A percentile compares a stretch with the other conserved stretches of the same genome.
These are phyloP conservation scores for Colletotrichum cordylinicola DNA, from an alignment of 2,329 filamentous ascomycete genomes.

Conservation along the genomic window DNA sequence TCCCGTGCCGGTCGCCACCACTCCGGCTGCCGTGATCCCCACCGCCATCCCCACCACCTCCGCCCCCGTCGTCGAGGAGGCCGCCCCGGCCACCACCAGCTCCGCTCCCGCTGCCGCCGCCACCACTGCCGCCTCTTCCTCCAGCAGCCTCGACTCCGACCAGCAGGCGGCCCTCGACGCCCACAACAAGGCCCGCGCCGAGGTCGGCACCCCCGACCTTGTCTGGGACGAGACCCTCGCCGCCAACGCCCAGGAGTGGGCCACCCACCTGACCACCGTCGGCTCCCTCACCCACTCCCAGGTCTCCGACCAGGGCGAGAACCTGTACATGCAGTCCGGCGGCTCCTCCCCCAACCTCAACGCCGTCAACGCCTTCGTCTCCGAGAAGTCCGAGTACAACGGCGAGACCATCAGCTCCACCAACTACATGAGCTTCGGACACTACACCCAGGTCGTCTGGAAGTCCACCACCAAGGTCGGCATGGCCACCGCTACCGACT, in stretches of 20 bases:
- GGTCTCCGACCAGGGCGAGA: conserved; percentile 15
- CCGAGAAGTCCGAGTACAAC: conserved; percentile 18
- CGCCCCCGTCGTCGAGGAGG: conserved; percentile 11
- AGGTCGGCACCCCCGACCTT: conserved; percentile 15
- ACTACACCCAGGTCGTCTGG: conserved; percentile 38
- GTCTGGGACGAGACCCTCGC: conserved; percentile 32
- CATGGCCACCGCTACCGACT: conserved; percentile 30
- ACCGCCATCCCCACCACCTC: conserved; percentile 25
- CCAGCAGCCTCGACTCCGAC: conserved; percentile 16
- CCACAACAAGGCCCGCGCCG: conserved; percentile 20
- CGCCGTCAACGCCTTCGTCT: conserved; percentile 17
- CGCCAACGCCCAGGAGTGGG: conserved; percentile 28
- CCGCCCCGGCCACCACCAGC: conserved; percentile 22
- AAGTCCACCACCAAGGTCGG: conserved; percentile 35
- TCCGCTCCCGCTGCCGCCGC: not conserved
- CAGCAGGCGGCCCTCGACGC: conserved; percentile 19
- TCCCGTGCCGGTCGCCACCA: not conserved
- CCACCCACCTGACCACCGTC: conserved; percentile 12
- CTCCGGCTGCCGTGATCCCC: not conserved
- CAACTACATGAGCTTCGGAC: conserved; percentile 28
- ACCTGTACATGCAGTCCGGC: conserved; percentile 23
- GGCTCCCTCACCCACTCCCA: conserved; percentile 21
- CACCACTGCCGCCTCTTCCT: not conserved
- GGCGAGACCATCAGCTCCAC: conserved; percentile 16
- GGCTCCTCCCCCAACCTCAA: conserved; percentile 2